These are phyloP conservation scores for Centaurea solstitialis DNA, from an alignment of 129 eudicot species.

Conservation along the genomic window DNA sequence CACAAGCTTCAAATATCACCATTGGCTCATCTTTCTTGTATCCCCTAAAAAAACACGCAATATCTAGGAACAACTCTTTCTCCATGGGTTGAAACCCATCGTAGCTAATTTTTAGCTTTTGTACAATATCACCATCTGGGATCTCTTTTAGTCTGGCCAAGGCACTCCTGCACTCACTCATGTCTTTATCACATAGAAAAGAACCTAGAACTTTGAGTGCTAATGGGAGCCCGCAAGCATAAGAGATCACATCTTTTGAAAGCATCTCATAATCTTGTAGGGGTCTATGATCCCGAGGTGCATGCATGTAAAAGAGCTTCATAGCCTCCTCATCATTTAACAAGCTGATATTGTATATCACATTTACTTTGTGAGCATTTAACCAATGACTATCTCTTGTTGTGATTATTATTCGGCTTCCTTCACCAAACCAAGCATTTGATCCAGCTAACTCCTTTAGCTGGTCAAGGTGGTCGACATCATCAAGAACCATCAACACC, in stretches of 20 bases:
- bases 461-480: no score
- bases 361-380: no score
- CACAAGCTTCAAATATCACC: slow-evolving; percentile 18
- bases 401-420: no score
- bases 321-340: slow-evolving; percentile 3
- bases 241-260: background rate
- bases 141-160: no score
- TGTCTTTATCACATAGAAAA: no score
- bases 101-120: background rate
- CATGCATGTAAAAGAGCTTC: slow-evolving; percentile 8
- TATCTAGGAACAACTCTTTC: background rate
- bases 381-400: no score
- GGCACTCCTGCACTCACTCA: no score
- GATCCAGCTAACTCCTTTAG: no score
- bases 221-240: background rate
- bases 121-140: background rate
- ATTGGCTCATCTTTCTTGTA: background rate
- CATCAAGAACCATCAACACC: no score
- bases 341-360: background rate
- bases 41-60: slow-evolving; percentile 20
- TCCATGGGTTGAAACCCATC: background rate
- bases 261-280: background rate
- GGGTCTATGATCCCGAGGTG: background rate
- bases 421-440: no score
- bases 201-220: background rate